Conservation (phyloP, 768 basidiomycete genomes). For the Lactarius indigo region DNA sequence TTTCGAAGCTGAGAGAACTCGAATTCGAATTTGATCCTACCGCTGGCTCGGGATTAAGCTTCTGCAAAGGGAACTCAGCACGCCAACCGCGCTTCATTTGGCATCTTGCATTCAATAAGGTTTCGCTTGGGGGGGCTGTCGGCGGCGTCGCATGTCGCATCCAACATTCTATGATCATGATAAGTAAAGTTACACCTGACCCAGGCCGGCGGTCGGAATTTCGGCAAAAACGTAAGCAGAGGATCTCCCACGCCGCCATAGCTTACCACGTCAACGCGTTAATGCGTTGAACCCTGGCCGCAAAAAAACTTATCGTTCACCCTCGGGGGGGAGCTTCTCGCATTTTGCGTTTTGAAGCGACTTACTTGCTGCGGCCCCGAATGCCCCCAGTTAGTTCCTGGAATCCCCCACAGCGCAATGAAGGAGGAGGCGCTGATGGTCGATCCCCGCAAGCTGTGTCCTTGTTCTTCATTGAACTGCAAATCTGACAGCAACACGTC, state of each 20-base stretch:
- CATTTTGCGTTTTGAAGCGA: neutral
- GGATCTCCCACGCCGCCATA: neutral
- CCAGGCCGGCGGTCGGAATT: neutral
- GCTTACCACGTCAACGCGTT: neutral
- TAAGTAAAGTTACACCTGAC: neutral
- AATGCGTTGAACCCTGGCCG: neutral
- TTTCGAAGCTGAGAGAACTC: neutral
- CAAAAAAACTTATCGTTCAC: neutral
- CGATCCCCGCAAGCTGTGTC: neutral
- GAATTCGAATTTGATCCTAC: constrained; percentile 2
- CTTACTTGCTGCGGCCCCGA: neutral
- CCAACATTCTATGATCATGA: neutral
- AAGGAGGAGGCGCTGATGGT: neutral
- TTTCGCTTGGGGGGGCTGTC: neutral
- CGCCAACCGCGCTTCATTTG: neutral
- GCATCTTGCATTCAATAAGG: neutral
- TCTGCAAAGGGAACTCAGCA: constrained; percentile 1
- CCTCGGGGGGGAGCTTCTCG: neutral
- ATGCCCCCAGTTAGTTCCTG: neutral
- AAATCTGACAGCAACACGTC: neutral
- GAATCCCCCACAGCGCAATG: neutral
- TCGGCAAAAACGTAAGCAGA: neutral
- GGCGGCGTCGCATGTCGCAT: neutral
- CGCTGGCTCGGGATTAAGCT: neutral
- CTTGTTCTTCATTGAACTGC: neutral